Conservation (phyloP, 495 filamentous ascomycete species). For the Neurospora hispaniola region DNA sequence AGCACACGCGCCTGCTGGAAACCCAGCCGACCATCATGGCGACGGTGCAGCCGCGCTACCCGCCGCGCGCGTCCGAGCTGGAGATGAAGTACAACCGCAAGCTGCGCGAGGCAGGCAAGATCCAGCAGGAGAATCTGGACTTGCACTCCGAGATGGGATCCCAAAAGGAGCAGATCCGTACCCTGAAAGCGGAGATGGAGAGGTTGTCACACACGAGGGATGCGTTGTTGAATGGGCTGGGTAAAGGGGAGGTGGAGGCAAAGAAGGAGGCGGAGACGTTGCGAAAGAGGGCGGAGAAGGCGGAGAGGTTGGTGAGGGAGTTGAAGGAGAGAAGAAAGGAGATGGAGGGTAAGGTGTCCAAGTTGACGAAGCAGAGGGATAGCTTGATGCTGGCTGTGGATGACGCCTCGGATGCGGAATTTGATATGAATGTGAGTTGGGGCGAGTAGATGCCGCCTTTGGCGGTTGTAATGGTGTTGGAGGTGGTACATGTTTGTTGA, state of each 20-base stretch:
- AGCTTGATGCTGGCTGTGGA: background rate
- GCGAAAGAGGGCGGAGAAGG: constrained; percentile 1
- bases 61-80: constrained; percentile 22
- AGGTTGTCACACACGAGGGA: constrained; percentile 6
- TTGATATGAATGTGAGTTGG: background rate
- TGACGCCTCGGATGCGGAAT: background rate
- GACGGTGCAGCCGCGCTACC: constrained; percentile 25
- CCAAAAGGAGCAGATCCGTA: constrained; percentile 3
- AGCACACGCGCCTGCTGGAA: constrained; percentile 31
- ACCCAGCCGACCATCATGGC: constrained; percentile 34
- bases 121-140: constrained; percentile 7
- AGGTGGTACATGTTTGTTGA: background rate
- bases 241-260: constrained; percentile 3
- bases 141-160: constrained; percentile 1
- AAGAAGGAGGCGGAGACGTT: constrained; percentile 7
- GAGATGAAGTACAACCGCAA: constrained; percentile 21
- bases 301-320: constrained; percentile 6
- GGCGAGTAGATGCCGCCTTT: background rate
- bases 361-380: background rate
- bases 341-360: background rate
- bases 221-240: constrained; percentile 11
- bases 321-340: constrained; percentile 5
- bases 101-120: background rate
- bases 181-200: constrained; percentile 13
- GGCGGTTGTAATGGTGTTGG: background rate